Evolutionary conservation across 2,329 filamentous ascomycete genomes (phyloP).

Genomic region (Botrytis fabae): DNA sequence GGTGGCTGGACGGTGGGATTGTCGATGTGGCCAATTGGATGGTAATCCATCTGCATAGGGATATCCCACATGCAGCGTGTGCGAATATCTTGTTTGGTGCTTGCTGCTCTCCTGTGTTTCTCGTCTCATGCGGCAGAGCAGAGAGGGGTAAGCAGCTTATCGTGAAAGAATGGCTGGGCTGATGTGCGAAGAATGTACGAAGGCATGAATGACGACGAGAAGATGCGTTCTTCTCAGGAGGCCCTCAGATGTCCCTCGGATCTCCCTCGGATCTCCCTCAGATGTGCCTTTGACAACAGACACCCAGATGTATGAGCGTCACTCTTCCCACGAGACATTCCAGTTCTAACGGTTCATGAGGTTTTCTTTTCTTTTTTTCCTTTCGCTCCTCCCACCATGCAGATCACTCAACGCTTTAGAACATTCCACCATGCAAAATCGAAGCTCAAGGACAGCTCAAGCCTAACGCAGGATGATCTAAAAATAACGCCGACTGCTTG

Average conservation of each 20-base stretch:
- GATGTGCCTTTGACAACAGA: not conserved
- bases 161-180: not conserved
- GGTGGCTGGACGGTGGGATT: not conserved
- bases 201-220: not conserved
- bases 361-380: not conserved
- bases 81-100: not conserved
- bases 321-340: not conserved
- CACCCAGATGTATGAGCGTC: not conserved
- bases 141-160: conserved; percentile 13
- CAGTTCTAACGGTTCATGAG: not conserved
- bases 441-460: not conserved
- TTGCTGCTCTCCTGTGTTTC: not conserved
- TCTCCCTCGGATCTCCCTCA: not conserved
- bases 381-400: not conserved
- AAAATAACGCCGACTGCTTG: not conserved
- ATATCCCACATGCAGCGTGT: not conserved
- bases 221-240: not conserved
- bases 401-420: conserved; percentile 9
- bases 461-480: not conserved
- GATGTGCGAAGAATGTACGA: not conserved
- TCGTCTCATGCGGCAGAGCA: not conserved
- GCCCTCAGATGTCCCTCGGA: not conserved
- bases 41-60: not conserved
- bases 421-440: not conserved
- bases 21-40: not conserved